A percentile compares a stretch with the other conserved stretches of the same genome.
Conservation (phyloP, 768 basidiomycete species). For the Galerina sulciceps region DNA sequence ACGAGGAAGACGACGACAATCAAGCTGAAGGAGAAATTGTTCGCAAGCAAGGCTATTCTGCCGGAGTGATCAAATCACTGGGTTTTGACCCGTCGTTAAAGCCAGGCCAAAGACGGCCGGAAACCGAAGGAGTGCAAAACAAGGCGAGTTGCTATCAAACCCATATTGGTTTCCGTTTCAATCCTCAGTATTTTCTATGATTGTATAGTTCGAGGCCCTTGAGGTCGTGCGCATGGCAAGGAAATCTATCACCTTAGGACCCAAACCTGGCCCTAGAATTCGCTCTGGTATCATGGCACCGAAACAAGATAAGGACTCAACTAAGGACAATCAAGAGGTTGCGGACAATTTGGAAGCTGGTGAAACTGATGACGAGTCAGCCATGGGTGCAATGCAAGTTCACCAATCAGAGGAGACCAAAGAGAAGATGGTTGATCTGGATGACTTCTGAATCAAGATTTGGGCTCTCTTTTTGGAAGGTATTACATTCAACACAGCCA, state of each 20-base stretch:
- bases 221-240: conserved; percentile 54
- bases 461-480: too few species aligned
- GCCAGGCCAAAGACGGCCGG: conserved; percentile 45
- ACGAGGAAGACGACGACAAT: conserved; percentile 22
- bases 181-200: background rate
- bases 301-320: conserved; percentile 14
- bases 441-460: conserved; percentile 34
- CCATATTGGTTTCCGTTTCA: background rate
- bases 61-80: conserved; percentile 66
- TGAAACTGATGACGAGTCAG: conserved; percentile 34
- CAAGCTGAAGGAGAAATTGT: conserved; percentile 5
- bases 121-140: conserved; percentile 47
- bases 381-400: conserved; percentile 3
- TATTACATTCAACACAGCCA: too few species aligned
- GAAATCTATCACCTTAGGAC: conserved; percentile 60
- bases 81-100: conserved; percentile 81
- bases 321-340: background rate
- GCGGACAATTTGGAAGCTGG: conserved; percentile 14
- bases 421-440: conserved; percentile 48
- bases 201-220: conserved; percentile 57
- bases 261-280: conserved; percentile 64
- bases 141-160: conserved; percentile 51
- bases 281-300: conserved; percentile 60
- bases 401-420: conserved; percentile 2
- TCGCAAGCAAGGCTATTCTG: conserved; percentile 52